Percentiles rank a stretch among this genome's conserved stretches.
Conservation (phyloP, 148 eudicot genomes). For the Chenopodium quinoa region DNA sequence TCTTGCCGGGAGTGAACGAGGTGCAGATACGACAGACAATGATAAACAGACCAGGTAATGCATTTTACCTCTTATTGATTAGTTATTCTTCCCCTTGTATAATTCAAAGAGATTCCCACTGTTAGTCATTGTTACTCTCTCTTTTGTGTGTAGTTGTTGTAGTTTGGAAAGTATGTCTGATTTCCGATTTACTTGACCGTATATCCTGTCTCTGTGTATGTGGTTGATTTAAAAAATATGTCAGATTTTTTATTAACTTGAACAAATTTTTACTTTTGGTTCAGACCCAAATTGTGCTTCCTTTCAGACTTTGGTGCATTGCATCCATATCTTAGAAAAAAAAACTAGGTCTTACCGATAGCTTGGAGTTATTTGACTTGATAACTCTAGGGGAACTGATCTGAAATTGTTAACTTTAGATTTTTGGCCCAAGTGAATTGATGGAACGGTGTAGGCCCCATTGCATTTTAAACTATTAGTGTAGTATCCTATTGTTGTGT, state of each 20-base stretch:
- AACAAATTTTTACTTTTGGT: not conserved
- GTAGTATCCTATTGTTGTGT: too few species aligned
- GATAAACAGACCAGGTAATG: constrained; percentile 94
- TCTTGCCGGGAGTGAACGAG: constrained; percentile 99
- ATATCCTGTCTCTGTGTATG: not conserved
- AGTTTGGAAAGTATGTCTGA: not conserved
- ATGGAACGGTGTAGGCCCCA: not conserved
- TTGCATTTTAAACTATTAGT: too few species aligned
- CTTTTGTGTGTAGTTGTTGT: not conserved
- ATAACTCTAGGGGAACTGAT: not conserved
- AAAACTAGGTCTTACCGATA: not conserved
- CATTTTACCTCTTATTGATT: too few species aligned
- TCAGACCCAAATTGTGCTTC: not conserved
- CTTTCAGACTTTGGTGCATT: not conserved
- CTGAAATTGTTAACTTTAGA: not conserved
- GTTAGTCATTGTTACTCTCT: too few species aligned
- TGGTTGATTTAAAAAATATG: too few species aligned
- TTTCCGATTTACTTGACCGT: not conserved
- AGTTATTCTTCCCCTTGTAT: too few species aligned
- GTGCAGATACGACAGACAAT: constrained; percentile 97
- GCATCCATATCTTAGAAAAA: not conserved
- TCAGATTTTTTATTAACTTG: not conserved
- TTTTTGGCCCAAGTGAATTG: not conserved
- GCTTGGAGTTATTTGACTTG: too few species aligned
- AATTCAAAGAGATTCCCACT: too few species aligned